Percentiles rank a stretch among this genome's conserved stretches.
These are phyloP conservation scores for cucumber (Cucumis sativus) DNA, from an alignment of 306 rosid genomes.

Conservation along the genomic window Cucumber_9930_V3 NC_026660.2:9527501-9528000, in stretches of 20 bases:
- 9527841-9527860: too few relatives aligned
- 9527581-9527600: background rate
- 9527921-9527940: background rate
- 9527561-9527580: background rate
- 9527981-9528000: background rate
- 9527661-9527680: background rate
- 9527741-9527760: background rate
- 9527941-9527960: background rate
- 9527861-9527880: background rate
- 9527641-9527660: background rate
- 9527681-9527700: background rate
- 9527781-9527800: background rate
- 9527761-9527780: background rate
- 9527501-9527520: constrained; percentile 7
- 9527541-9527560: background rate
- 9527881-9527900: background rate
- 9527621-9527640: background rate
- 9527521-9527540: constrained; percentile 97
- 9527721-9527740: background rate
- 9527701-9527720: background rate
- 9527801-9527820: background rate
- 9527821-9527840: too few relatives aligned
- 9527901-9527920: background rate
- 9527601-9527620: background rate
- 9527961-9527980: background rate